Evolutionary conservation across 768 basidiomycete genomes (phyloP).

Genomic region (Coprinopsis cinerea): DNA sequence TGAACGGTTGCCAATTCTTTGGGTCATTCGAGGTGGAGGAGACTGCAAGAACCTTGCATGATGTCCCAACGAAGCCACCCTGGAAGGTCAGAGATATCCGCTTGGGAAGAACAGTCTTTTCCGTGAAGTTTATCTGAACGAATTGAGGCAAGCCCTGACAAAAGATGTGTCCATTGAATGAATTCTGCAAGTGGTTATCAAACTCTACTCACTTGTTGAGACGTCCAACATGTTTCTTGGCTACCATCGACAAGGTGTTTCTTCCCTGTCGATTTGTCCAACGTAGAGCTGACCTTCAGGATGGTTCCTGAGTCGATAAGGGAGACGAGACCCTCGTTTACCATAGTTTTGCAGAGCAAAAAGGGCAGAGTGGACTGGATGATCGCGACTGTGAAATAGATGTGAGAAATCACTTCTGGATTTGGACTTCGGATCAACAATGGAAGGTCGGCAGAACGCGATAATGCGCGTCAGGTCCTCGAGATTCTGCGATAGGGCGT

Average conservation of each 20-base stretch:
- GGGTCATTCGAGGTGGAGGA: conserved; percentile 17
- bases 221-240: conserved; percentile 83
- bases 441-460: neutral
- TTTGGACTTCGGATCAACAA: neutral
- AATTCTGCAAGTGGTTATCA: neutral
- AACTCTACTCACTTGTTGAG: conserved; percentile 52
- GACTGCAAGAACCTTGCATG: conserved; percentile 43
- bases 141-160: conserved; percentile 78
- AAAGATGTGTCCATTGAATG: neutral
- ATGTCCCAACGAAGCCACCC: conserved; percentile 78
- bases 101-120: conserved; percentile 45
- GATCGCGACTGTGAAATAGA: neutral
- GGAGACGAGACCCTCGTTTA: conserved; percentile 24
- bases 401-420: conserved; percentile 6
- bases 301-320: conserved; percentile 28
- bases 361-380: neutral
- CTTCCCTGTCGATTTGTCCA: conserved; percentile 70
- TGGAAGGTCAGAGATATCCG: conserved; percentile 67
- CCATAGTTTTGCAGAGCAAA: conserved; percentile 6
- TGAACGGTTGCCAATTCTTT: conserved; percentile 45
- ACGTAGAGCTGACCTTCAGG: conserved; percentile 69
- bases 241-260: conserved; percentile 63
- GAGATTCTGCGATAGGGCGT: neutral
- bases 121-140: conserved; percentile 57
- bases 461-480: neutral